Evolutionary conservation across 345 rosid genomes (phyloP), one percentile per base, ranked within the genome.

Genomic region (Diplotaxis tenuifolia): DNA sequence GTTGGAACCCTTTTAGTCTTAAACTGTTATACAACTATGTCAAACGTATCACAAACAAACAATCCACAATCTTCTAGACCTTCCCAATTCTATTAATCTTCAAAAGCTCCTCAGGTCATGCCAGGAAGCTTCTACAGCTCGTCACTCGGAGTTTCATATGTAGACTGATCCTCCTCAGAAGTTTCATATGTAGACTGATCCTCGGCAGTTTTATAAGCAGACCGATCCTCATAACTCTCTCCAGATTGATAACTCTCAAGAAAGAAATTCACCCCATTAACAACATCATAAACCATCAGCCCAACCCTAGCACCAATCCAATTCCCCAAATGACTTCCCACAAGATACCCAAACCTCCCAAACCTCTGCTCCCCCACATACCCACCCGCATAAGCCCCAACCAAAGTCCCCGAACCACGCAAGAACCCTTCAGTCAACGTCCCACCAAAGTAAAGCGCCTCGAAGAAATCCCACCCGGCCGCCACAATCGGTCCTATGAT

Each of bases 231-330:
- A 19, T 31, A 64, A 4, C 56, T 38, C 49, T 74, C 86, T 66
- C 69, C 88, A 54, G 75, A 58, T 42, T 78, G 84, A 72, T 74
- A 80, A 75, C 79, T 65, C 40, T 75, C 84, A 77, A 84, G 62
- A 76, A 90, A 75, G 82, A 65, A 83, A 55, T 92, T 74, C 7
- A 85, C 84, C 19, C 99, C 99, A 69, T 81, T 85, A 49, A 80
- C 84, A 61, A 95, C 93, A 76, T 95, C 99, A 21, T 92, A 92
- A 25, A 86, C 84, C 99, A 95, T 95, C 8, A 95, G 80, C 11
- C 96, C 99, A 6, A 95, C 81, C 65, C 99, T 82, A 65, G 93
- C 99, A 0, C 99, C 99, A n/a, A 90, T 62, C 97, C 99, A 95
- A 88, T 96, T 88, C 58, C 99, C 99, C 61, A 95, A 50, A 42